Evolutionary conservation across 2,329 filamentous ascomycete genomes (phyloP).

Genomic region (Bipolaris sorokiniana): DNA sequence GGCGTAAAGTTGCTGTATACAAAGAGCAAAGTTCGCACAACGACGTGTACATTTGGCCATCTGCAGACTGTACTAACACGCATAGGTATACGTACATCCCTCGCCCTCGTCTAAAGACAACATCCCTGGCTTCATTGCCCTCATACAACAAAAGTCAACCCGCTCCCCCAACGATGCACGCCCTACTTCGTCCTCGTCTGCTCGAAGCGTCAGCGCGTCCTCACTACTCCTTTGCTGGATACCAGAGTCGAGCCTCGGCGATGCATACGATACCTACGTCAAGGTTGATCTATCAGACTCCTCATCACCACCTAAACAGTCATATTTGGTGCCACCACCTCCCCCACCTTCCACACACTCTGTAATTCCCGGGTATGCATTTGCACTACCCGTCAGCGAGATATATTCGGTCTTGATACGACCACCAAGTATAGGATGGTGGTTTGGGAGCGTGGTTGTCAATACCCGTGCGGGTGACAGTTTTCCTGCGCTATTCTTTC

Average conservation of each 20-base stretch:
- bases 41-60: background rate
- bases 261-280: conserved; percentile 84
- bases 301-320: conserved; percentile 80
- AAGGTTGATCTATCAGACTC: conserved; percentile 90
- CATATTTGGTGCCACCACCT: conserved; percentile 88
- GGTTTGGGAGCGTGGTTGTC: conserved; percentile 95
- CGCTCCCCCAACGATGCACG: conserved; percentile 38
- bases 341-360: conserved; percentile 81
- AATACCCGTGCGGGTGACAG: conserved; percentile 90
- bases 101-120: conserved; percentile 94
- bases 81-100: conserved; percentile 91
- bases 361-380: conserved; percentile 79
- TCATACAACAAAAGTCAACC: conserved; percentile 81
- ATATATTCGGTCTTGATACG: conserved; percentile 90
- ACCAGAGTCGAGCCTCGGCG: conserved; percentile 85
- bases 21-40: conserved; percentile 81
- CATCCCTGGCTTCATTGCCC: conserved; percentile 88
- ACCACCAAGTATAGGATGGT: conserved; percentile 94
- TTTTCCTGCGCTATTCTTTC: conserved; percentile 95
- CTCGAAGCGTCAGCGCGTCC: conserved; percentile 60
- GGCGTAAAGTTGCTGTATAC: conserved; percentile 94
- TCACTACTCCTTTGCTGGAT: conserved; percentile 91
- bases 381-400: conserved; percentile 86
- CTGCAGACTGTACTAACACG: conserved; percentile 4
- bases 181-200: conserved; percentile 52